These are phyloP conservation scores for Annulohypoxylon stygium DNA, from an alignment of 495 filamentous ascomycete genomes.

Conservation along the genomic window DNA sequence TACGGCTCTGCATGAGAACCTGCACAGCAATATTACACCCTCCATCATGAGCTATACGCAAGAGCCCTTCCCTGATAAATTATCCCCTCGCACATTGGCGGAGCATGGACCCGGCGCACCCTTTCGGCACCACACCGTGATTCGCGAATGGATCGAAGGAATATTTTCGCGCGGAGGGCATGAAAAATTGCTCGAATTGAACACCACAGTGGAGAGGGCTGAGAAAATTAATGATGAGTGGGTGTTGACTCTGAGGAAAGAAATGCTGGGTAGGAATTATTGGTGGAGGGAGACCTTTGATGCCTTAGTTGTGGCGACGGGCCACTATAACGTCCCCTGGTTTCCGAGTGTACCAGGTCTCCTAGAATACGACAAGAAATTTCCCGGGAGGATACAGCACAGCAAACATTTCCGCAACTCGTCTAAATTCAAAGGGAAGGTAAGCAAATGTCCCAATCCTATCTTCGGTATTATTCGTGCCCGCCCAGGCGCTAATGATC, in stretches of 20 bases:
- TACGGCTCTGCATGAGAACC: constrained; percentile 58
- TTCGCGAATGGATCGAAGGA: constrained; percentile 56
- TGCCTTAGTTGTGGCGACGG: constrained; percentile 51
- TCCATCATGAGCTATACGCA: constrained; percentile 57
- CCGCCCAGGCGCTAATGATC: neutral
- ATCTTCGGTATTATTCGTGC: neutral
- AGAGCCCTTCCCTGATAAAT: constrained; percentile 55
- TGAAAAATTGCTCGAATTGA: constrained; percentile 53
- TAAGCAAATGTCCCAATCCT: constrained; percentile 26
- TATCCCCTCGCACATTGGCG: constrained; percentile 46
- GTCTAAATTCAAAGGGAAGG: constrained; percentile 60
- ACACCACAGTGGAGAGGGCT: constrained; percentile 59
- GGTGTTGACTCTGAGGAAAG: constrained; percentile 55
- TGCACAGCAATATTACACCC: constrained; percentile 61
- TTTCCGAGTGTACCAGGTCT: constrained; percentile 49
- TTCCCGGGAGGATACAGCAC: constrained; percentile 53
- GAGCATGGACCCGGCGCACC: constrained; percentile 55
- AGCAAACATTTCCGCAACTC: constrained; percentile 53
- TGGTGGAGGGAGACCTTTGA: constrained; percentile 59
- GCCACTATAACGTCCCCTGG: constrained; percentile 56
- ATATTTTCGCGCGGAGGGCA: constrained; percentile 55
- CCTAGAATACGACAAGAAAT: constrained; percentile 49
- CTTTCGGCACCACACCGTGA: constrained; percentile 55
- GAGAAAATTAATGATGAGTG: constrained; percentile 55
- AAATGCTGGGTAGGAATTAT: constrained; percentile 51